A percentile compares a stretch with the other conserved stretches of the same genome.
Evolutionary conservation across 2,329 filamentous ascomycete genomes (phyloP).

Genomic region (Pseudophaeomoniella oleicola): DNA sequence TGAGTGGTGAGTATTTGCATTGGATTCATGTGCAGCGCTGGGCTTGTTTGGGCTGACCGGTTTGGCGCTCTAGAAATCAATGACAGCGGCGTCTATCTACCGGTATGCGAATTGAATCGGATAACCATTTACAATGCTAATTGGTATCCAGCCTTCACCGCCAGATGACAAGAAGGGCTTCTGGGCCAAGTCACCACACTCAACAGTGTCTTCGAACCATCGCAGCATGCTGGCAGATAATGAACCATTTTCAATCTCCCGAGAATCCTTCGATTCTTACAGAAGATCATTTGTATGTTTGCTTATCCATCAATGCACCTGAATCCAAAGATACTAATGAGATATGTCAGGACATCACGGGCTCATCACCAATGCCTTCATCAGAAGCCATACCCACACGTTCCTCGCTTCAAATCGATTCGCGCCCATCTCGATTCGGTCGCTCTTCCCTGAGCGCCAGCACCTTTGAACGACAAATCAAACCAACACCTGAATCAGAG

Average conservation of each 20-base stretch:
- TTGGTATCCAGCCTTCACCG: conserved; percentile 61
- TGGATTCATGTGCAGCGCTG: conserved; percentile 3
- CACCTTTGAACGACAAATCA: conserved; percentile 43
- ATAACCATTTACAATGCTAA: conserved; percentile 1
- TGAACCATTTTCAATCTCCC: conserved; percentile 86
- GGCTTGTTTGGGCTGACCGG: conserved; percentile 1
- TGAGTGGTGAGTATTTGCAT: conserved; percentile 56
- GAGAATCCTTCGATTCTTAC: conserved; percentile 95
- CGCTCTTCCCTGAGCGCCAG: conserved; percentile 45
- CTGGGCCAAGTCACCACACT: conserved; percentile 45
- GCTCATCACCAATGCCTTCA: conserved; percentile 58
- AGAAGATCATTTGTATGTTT: conserved; percentile 75
- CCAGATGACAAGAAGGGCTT: conserved; percentile 69
- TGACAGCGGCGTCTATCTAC: conserved; percentile 86
- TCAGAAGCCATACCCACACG: conserved; percentile 48
- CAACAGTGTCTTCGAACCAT: conserved; percentile 40
- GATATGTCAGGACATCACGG: conserved; percentile 72
- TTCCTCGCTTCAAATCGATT: conserved; percentile 58
- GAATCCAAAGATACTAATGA: no score
- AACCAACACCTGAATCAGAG: conserved; percentile 50
- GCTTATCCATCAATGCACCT: conserved; percentile 1
- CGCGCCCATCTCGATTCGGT: conserved; percentile 49
- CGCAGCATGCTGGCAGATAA: conserved; percentile 61
- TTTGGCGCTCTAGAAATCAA: conserved; percentile 58
- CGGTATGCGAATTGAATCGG: conserved; percentile 44